Evolutionary conservation across 2,329 filamentous ascomycete species (phyloP).

Genomic region (Fusarium veterinarium): DNA sequence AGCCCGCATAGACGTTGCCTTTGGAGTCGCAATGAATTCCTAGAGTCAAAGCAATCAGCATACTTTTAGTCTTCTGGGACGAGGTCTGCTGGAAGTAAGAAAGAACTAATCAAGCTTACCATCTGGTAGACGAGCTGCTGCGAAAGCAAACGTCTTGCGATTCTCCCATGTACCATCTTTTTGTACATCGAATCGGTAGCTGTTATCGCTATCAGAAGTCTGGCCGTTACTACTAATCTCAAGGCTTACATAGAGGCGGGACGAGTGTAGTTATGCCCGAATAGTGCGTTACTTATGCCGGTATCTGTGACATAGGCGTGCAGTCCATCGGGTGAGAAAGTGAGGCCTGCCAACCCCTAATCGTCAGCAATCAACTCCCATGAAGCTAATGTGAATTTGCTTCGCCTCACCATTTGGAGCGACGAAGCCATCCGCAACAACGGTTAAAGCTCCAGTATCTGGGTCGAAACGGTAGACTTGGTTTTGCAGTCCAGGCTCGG

Average conservation of each 20-base stretch:
- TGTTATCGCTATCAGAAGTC: conserved; percentile 26
- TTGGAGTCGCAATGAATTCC: conserved; percentile 66
- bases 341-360: conserved; percentile 54
- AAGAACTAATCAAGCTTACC: conserved; percentile 52
- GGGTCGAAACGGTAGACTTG: conserved; percentile 70
- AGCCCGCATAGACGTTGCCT: conserved; percentile 66
- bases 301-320: conserved; percentile 68
- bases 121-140: conserved; percentile 66
- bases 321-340: conserved; percentile 65
- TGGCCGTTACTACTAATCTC: fast-evolving
- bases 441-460: conserved; percentile 60
- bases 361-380: background rate
- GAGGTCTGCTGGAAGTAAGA: background rate
- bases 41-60: conserved; percentile 11
- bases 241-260: conserved; percentile 60
- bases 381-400: fast-evolving
- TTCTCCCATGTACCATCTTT: conserved; percentile 60
- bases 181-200: conserved; percentile 59
- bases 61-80: too few species aligned
- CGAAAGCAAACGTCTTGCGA: conserved; percentile 67
- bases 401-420: conserved; percentile 61
- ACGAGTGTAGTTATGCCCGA: conserved; percentile 54
- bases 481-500: conserved; percentile 62
- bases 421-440: conserved; percentile 68
- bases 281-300: conserved; percentile 57